phyloP scores from a whole-genome alignment of 805 yeast genomes.

The Candida endomychidarum region DNA sequence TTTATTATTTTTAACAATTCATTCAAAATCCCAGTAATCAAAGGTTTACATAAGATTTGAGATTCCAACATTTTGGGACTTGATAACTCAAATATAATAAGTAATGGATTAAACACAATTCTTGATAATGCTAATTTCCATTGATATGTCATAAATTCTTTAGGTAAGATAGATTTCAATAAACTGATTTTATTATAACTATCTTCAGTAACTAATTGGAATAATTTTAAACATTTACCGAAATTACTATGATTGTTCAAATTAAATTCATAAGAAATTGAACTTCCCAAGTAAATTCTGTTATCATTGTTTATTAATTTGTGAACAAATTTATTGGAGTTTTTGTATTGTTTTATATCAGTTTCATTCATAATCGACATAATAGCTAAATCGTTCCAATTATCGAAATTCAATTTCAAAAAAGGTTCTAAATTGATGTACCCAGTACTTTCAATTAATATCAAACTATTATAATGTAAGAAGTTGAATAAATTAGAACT shows the following conservation, averaged over 20 bases:
- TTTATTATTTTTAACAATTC: conserved; percentile 74
- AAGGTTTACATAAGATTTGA: conserved; percentile 82
- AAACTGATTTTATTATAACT: conserved; percentile 41
- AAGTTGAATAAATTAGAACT: conserved; percentile 26
- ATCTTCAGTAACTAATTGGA: conserved; percentile 36
- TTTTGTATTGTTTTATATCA: conserved; percentile 47
- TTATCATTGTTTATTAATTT: conserved; percentile 40
- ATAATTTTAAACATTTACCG: conserved; percentile 25
- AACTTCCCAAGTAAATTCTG: conserved; percentile 45
- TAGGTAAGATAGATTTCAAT: conserved; percentile 49
- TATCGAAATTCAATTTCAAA: conserved; percentile 44
- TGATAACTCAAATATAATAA: conserved; percentile 71
- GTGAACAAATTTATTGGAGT: conserved; percentile 25
- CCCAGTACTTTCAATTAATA: conserved; percentile 69
- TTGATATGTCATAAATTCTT: conserved; percentile 68
- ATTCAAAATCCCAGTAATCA: conserved; percentile 73
- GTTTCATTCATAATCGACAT: conserved; percentile 63
- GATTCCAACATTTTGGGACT: conserved; percentile 55
- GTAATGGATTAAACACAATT: conserved; percentile 74
- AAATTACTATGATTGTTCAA: conserved; percentile 15
- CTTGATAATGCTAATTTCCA: conserved; percentile 84
- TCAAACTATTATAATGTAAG: conserved; percentile 42
- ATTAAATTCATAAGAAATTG: conserved; percentile 12
- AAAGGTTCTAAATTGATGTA: conserved; percentile 73
- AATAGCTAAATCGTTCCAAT: conserved; percentile 29